Evolutionary conservation across 2,329 filamentous ascomycete genomes (phyloP).

Genomic region (Cryphonectria nitschkei): DNA sequence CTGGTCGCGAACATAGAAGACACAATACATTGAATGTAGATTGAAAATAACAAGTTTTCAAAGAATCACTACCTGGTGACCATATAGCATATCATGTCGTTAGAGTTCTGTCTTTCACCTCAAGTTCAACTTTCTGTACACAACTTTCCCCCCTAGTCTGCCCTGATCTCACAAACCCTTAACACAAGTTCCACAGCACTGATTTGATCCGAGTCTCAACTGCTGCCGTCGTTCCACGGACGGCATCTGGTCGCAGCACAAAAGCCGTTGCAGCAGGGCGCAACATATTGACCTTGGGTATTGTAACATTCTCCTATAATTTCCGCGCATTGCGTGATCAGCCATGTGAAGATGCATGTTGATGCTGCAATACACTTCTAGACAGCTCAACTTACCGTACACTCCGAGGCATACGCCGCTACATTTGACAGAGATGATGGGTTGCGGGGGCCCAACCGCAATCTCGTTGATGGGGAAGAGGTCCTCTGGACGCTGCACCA

Average conservation of each 20-base stretch:
- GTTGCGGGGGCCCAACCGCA: conserved; percentile 19
- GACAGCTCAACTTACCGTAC: conserved; percentile 16
- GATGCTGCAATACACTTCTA: background rate
- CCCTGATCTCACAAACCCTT: background rate
- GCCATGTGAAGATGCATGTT: background rate
- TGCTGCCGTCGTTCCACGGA: conserved; percentile 6
- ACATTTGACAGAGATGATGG: conserved; percentile 22
- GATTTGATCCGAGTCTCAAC: background rate
- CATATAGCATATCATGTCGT: background rate
- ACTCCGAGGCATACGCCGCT: conserved; percentile 16
- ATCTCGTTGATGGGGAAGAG: conserved; percentile 24
- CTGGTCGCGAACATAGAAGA: no score
- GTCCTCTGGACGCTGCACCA: conserved; percentile 21
- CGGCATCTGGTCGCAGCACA: conserved; percentile 24
- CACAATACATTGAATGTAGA: no score
- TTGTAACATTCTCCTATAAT: conserved; percentile 14
- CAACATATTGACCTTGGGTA: conserved; percentile 4
- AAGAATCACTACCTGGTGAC: background rate
- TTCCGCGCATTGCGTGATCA: background rate
- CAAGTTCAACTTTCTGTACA: background rate
- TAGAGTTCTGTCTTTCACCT: background rate
- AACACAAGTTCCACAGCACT: background rate
- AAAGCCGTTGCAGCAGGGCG: conserved; percentile 26
- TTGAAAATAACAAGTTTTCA: background rate
- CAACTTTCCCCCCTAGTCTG: no score